phyloP scores from a whole-genome alignment of 169 alveolate species.

The Plasmodium knowlesi region DNA sequence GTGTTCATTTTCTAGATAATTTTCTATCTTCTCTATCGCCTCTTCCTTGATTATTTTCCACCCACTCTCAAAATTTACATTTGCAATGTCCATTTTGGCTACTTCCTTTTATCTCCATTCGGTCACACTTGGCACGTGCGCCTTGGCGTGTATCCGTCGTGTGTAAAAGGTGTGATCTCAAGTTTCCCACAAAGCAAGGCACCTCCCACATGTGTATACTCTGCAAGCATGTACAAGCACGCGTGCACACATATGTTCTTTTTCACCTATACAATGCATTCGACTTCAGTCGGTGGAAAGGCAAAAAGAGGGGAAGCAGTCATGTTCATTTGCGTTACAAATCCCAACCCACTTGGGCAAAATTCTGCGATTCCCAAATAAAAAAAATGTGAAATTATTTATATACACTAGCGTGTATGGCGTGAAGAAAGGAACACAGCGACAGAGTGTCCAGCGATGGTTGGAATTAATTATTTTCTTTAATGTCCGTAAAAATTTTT shows the following conservation, averaged over 20 bases:
- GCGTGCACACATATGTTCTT: background rate
- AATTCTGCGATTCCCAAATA: background rate
- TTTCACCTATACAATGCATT: background rate
- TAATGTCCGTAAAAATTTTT: background rate
- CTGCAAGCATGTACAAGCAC: background rate
- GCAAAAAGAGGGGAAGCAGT: background rate
- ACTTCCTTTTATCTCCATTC: background rate
- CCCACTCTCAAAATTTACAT: conserved; percentile 51
- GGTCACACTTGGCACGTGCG: background rate
- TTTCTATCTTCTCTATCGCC: conserved; percentile 67
- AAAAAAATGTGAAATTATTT: background rate
- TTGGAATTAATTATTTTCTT: background rate
- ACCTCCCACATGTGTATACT: background rate
- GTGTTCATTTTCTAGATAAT: conserved; percentile 38
- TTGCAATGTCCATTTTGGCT: conserved; percentile 57
- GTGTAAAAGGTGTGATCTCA: background rate
- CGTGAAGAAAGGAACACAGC: background rate
- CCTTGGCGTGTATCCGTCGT: background rate
- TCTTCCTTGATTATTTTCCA: conserved; percentile 72
- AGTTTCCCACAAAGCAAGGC: background rate
- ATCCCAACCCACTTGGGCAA: background rate
- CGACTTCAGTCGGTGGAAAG: background rate
- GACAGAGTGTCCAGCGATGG: background rate
- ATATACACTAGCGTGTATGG: background rate
- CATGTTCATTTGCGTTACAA: background rate